A percentile compares a stretch with the other conserved stretches of the same genome.
These are phyloP conservation scores for Pyrenophora seminiperda DNA, from an alignment of 2,329 filamentous ascomycete genomes.

Conservation along the genomic window DNA sequence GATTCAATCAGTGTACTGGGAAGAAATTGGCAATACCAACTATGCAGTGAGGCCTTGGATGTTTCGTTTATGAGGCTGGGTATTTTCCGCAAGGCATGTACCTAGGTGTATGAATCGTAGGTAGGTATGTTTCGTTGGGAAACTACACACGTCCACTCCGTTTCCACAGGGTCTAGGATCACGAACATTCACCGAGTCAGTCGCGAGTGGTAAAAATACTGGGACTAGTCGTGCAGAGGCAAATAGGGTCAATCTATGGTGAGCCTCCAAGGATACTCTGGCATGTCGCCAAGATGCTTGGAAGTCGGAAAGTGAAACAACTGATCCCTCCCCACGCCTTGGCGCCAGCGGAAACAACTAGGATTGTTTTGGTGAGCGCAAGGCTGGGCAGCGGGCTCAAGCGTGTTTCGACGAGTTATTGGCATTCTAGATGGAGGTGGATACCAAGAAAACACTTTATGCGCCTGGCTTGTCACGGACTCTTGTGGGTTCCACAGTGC, in stretches of 20 bases:
- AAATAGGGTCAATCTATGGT: slow-evolving; percentile 1
- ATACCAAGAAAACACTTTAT: slow-evolving; percentile 3
- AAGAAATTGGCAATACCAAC: too few species aligned
- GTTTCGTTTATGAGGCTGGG: neutral
- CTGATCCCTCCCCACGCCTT: slow-evolving; percentile 16
- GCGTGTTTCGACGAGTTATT: slow-evolving; percentile 14
- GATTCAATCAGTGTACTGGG: too few species aligned
- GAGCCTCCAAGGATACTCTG: neutral
- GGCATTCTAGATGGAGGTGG: slow-evolving; percentile 12
- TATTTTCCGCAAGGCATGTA: neutral
- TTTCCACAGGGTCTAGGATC: too few species aligned
- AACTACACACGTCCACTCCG: too few species aligned
- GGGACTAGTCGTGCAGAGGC: neutral
- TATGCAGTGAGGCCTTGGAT: too few species aligned
- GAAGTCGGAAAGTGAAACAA: slow-evolving; percentile 17
- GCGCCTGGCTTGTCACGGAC: neutral
- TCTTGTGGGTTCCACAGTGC: slow-evolving; percentile 4
- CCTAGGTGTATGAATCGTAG: too few species aligned
- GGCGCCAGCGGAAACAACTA: slow-evolving; percentile 11
- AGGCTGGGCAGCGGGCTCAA: slow-evolving; percentile 15
- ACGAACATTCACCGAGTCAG: too few species aligned
- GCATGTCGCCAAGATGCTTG: slow-evolving; percentile 7
- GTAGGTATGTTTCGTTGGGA: slow-evolving; percentile 1
- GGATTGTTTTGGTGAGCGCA: slow-evolving; percentile 2
- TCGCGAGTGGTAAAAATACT: neutral